A percentile compares a stretch with the other conserved stretches of the same genome.
These are phyloP conservation scores for Termitomyces sp. DNA, from an alignment of 768 basidiomycete species.

Conservation along the genomic window DNA sequence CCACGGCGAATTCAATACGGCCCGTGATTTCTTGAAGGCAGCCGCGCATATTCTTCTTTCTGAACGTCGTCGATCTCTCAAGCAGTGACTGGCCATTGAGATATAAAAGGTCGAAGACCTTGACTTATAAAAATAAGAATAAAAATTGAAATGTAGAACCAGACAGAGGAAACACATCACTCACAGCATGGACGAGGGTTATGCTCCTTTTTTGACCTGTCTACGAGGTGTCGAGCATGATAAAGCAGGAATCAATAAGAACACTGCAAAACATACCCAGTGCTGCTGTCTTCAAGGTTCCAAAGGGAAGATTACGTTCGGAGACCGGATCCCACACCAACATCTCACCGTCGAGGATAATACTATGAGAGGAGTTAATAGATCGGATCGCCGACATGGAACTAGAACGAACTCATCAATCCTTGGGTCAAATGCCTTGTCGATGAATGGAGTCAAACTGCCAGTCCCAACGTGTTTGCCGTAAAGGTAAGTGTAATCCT, in stretches of 20 bases:
- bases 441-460: slow-evolving; percentile 86
- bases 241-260: not conserved
- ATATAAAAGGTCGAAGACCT: slow-evolving; percentile 92
- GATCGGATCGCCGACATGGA: not conserved
- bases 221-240: slow-evolving; percentile 28
- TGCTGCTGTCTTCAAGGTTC: slow-evolving; percentile 90
- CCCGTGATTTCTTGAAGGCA: slow-evolving; percentile 71
- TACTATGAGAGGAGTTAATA: slow-evolving; percentile 39
- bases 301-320: slow-evolving; percentile 87
- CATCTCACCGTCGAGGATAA: slow-evolving; percentile 98
- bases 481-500: slow-evolving; percentile 89
- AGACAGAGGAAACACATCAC: slow-evolving; percentile 20
- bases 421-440: slow-evolving; percentile 66
- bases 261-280: slow-evolving; percentile 46
- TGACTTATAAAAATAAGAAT: slow-evolving; percentile 51
- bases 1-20: slow-evolving; percentile 73
- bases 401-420: slow-evolving; percentile 69
- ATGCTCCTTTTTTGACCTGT: slow-evolving; percentile 64
- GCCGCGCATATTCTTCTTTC: slow-evolving; percentile 72
- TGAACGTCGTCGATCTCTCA: slow-evolving; percentile 63
- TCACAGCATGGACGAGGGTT: slow-evolving; percentile 89
- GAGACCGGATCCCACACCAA: slow-evolving; percentile 94
- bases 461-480: slow-evolving; percentile 81
- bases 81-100: slow-evolving; percentile 81
- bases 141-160: not conserved